A percentile compares a stretch with the other conserved stretches of the same genome.
Evolutionary conservation across 805 yeast genomes (phyloP).

Genomic region (Starmerella scarabaei): DNA sequence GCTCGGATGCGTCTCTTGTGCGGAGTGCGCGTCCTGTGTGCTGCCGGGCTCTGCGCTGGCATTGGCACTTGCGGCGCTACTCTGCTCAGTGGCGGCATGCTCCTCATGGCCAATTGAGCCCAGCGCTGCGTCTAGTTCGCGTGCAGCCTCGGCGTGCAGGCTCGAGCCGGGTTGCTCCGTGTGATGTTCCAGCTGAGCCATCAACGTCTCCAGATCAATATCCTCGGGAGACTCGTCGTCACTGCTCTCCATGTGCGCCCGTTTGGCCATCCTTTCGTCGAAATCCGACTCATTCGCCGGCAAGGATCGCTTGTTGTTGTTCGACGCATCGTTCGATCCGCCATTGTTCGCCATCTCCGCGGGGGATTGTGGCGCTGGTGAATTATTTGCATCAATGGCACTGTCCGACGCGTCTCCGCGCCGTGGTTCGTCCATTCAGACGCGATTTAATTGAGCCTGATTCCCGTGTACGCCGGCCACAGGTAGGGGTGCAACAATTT

Average conservation of each 20-base stretch:
- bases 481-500: too few relatives aligned
- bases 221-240: slow-evolving; percentile 11
- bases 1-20: slow-evolving; percentile 1
- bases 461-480: too few relatives aligned
- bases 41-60: neutral
- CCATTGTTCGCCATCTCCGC: neutral
- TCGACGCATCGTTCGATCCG: neutral
- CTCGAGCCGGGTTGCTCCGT: slow-evolving; percentile 14
- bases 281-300: slow-evolving; percentile 1
- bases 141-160: too few relatives aligned
- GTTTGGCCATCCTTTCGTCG: slow-evolving; percentile 1
- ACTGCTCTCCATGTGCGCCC: neutral
- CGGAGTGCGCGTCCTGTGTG: neutral
- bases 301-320: slow-evolving; percentile 1
- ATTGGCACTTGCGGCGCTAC: neutral
- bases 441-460: neutral
- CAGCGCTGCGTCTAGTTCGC: too few relatives aligned
- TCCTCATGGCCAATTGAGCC: neutral
- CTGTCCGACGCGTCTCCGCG: slow-evolving; percentile 5
- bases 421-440: slow-evolving; percentile 13
- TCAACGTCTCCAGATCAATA: slow-evolving; percentile 21
- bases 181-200: slow-evolving; percentile 21
- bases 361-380: neutral
- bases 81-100: neutral
- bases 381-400: neutral